These are phyloP conservation scores for Solanum chmielewskii DNA, from an alignment of 257 asterid genomes.

Conservation along the genomic window DNA sequence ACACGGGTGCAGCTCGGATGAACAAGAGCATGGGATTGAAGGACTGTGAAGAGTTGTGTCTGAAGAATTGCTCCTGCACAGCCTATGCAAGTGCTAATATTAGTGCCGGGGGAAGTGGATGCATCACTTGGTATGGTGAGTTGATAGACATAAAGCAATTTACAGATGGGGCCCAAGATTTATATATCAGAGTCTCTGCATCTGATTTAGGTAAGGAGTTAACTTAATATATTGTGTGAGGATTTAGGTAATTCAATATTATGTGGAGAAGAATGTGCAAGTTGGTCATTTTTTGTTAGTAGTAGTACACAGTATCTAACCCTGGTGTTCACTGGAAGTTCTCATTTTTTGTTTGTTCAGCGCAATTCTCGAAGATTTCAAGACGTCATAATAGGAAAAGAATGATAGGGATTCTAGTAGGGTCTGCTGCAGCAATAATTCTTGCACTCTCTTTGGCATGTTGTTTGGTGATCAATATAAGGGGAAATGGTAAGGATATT, in stretches of 20 bases:
- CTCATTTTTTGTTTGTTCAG: not conserved
- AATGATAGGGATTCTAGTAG: not conserved
- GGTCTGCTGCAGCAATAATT: slow-evolving; percentile 10
- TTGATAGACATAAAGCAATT: slow-evolving; percentile 21
- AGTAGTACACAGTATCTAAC: not conserved
- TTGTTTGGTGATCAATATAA: slow-evolving; percentile 1
- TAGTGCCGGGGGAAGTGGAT: slow-evolving; percentile 23
- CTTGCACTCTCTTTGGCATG: not conserved
- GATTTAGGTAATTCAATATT: not conserved
- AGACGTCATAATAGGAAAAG: slow-evolving; percentile 1
- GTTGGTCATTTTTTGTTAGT: not conserved
- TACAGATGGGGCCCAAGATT: slow-evolving; percentile 21
- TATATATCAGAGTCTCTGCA: slow-evolving; percentile 12
- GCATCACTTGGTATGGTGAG: slow-evolving; percentile 28
- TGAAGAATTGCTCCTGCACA: slow-evolving; percentile 21
- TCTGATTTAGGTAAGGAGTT: slow-evolving; percentile 8
- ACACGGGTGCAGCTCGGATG: slow-evolving; percentile 5
- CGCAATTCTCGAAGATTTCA: not conserved
- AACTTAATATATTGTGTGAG: not conserved
- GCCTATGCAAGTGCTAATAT: slow-evolving; percentile 21
- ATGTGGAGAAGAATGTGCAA: not conserved
- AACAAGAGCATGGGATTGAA: slow-evolving; percentile 2
- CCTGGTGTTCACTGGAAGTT: not conserved
- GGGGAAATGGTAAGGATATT: slow-evolving; percentile 6
- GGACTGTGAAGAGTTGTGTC: slow-evolving; percentile 17